Conservation (phyloP, 177 flowering plant genomes). For the Tripterygium wilfordii region DNA sequence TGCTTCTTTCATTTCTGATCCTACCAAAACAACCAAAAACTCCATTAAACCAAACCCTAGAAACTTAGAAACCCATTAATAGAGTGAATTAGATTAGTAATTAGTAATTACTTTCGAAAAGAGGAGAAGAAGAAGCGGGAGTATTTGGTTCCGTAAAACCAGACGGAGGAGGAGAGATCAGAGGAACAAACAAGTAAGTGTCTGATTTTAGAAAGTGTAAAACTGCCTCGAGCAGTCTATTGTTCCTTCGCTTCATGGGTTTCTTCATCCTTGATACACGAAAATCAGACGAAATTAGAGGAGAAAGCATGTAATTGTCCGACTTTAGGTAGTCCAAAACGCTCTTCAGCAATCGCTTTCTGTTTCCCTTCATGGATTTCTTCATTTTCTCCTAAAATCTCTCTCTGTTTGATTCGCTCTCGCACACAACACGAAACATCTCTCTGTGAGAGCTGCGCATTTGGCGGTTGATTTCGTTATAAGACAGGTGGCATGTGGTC, state of each 20-base stretch:
- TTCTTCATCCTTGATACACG: slow-evolving; percentile 20
- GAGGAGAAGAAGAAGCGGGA: background rate
- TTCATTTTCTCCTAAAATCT: too few relatives aligned
- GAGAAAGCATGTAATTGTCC: too few relatives aligned
- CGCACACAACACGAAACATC: too few relatives aligned
- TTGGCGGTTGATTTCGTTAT: too few relatives aligned
- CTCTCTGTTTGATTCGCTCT: too few relatives aligned
- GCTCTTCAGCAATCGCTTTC: too few relatives aligned
- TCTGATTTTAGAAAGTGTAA: slow-evolving; percentile 33
- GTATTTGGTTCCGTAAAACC: background rate
- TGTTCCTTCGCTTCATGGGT: slow-evolving; percentile 17
- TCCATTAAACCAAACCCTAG: background rate
- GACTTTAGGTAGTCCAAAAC: too few relatives aligned
- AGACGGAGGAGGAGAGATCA: slow-evolving; percentile 15
- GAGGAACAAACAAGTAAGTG: slow-evolving; percentile 39
- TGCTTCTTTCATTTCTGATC: slow-evolving; percentile 4
- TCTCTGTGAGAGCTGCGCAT: too few relatives aligned
- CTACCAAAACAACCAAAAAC: slow-evolving; percentile 1
- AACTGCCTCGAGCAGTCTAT: slow-evolving; percentile 16
- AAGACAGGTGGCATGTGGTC: too few relatives aligned
- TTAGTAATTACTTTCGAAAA: background rate
- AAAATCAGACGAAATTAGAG: too few relatives aligned
- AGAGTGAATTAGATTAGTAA: background rate
- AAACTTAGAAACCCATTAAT: slow-evolving; percentile 9
- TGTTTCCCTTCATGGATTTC: too few relatives aligned